These are phyloP conservation scores for Eucalyptus caleyi DNA, from an alignment of 345 rosid genomes.

Conservation along the genomic window DNA sequence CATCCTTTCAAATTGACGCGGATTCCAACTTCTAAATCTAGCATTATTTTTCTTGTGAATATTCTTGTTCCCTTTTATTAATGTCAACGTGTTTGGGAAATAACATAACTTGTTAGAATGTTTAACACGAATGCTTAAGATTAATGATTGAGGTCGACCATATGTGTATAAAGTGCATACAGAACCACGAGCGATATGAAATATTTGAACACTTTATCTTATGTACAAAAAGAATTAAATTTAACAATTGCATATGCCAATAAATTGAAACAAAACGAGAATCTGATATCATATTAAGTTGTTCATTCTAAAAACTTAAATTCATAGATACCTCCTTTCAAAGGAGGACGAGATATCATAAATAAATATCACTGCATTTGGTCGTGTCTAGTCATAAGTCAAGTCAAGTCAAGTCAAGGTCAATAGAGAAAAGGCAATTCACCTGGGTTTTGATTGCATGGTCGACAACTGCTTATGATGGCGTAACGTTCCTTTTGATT, in stretches of 20 bases:
- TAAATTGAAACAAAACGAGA: no score
- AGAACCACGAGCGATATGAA: no score
- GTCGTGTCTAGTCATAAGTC: background rate
- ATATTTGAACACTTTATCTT: no score
- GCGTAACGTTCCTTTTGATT: background rate
- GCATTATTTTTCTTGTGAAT: background rate
- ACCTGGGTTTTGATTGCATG: no score
- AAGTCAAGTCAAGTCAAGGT: background rate
- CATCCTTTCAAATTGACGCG: background rate
- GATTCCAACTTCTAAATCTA: background rate
- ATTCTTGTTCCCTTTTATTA: background rate
- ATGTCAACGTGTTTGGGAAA: background rate
- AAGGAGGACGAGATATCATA: background rate
- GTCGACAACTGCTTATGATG: no score
- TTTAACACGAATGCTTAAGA: accelerated
- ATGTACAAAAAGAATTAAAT: no score
- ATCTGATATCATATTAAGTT: no score
- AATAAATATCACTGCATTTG: background rate
- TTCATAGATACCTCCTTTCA: no score
- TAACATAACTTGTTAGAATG: background rate
- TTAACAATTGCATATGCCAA: background rate
- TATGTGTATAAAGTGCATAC: background rate
- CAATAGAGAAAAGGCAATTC: no score
- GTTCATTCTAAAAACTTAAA: background rate
- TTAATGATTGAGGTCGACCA: background rate